These are phyloP conservation scores for Fraxinus platypoda DNA, from an alignment of 305 asterid species.

Conservation along the genomic window DNA sequence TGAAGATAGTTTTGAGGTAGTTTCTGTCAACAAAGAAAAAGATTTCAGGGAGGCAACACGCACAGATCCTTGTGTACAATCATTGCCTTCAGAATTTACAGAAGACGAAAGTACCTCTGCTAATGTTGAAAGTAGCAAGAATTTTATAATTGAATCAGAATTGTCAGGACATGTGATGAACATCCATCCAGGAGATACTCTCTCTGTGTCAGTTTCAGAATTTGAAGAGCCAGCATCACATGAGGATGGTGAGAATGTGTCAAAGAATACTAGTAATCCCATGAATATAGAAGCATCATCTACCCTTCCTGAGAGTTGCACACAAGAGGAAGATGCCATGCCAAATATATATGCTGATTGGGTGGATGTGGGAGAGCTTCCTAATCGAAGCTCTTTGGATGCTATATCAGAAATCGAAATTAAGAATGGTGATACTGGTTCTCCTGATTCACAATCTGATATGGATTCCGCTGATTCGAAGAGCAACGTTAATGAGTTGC, in stretches of 20 bases:
- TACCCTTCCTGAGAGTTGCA: conserved; percentile 32
- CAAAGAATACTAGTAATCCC: conserved; percentile 27
- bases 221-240: conserved; percentile 47
- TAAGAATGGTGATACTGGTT: conserved; percentile 46
- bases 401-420: conserved; percentile 59
- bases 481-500: conserved; percentile 47
- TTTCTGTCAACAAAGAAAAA: conserved; percentile 37
- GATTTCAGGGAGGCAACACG: conserved; percentile 29
- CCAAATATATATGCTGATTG: conserved; percentile 33
- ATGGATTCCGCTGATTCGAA: conserved; percentile 52
- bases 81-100: conserved; percentile 41
- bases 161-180: conserved; percentile 28
- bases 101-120: conserved; percentile 47
- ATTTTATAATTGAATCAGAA: conserved; percentile 37
- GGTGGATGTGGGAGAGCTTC: conserved; percentile 48
- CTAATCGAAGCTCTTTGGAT: conserved; percentile 46
- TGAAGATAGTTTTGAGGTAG: conserved; percentile 47
- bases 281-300: conserved; percentile 36
- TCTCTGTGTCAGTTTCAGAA: conserved; percentile 30
- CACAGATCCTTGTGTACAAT: conserved; percentile 37
- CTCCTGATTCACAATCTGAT: conserved; percentile 63
- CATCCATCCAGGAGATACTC: conserved; percentile 35
- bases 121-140: conserved; percentile 46
- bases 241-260: conserved; percentile 37
- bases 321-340: conserved; percentile 43